phyloP scores from a whole-genome alignment of 805 yeast species.

The Starmerella gropengiesseri region DNA sequence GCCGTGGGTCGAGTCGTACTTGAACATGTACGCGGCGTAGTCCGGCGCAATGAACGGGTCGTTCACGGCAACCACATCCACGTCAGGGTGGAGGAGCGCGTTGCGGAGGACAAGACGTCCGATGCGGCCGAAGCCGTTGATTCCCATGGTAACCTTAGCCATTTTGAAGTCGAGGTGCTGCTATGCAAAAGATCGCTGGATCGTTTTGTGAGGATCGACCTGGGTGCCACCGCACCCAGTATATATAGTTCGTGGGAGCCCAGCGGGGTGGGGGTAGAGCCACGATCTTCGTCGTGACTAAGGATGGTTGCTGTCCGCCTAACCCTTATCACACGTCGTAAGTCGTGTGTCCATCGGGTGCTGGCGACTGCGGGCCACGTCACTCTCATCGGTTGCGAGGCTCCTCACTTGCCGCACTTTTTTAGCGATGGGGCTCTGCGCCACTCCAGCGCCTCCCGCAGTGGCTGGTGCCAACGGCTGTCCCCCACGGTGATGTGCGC shows the following conservation, averaged over 20 bases:
- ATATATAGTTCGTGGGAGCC: not conserved
- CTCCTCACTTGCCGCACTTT: too few species aligned
- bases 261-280: not conserved
- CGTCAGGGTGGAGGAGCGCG: constrained; percentile 62
- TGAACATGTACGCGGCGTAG: constrained; percentile 91
- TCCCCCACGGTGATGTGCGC: too few species aligned
- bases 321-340: constrained; percentile 6
- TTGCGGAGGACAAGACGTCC: constrained; percentile 81
- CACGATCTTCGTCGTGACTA: constrained; percentile 1
- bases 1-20: constrained; percentile 91
- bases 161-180: constrained; percentile 17
- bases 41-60: constrained; percentile 86
- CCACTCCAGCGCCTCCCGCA: not conserved
- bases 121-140: constrained; percentile 91
- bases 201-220: not conserved
- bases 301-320: constrained; percentile 4
- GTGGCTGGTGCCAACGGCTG: not conserved
- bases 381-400: too few species aligned
- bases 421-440: not conserved
- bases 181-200: not conserved
- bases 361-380: constrained; percentile 7
- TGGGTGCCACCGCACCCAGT: not conserved
- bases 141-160: constrained; percentile 56
- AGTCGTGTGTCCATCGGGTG: constrained; percentile 5
- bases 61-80: constrained; percentile 77